Base-by-base conservation (phyloP, 225 moss, liverwort and hornwort genomes). In the Physcomitrium patens region DNA sequence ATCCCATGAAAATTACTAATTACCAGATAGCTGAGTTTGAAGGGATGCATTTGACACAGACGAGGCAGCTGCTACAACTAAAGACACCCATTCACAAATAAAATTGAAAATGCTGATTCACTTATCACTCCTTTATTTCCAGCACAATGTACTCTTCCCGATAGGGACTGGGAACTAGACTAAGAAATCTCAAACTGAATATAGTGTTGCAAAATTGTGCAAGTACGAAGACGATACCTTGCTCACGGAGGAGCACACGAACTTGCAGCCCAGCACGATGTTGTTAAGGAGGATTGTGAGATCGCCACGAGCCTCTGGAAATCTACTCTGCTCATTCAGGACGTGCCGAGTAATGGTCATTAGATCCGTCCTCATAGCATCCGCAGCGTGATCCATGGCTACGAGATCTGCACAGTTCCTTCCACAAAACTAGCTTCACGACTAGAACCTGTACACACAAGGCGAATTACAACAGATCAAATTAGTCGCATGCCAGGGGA, bases 181-280 rank as follows among this genome's bases (percentile, higher is more conserved):
- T 75, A 47, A 42, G 56, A 66, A 60, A 75, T 63, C 61, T 58
- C 16, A 44, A 48, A 53, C 10, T 37, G 31, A 37, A 37, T 4
- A 37, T 37, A 15, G 48, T 3, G 15, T 1, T 49, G 15, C 26
- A 18, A 53, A 44, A 52, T 12, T 56, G 12, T 46, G 11, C 19
- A 28, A 71, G 46, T 41, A 26, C 12, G 53, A 61, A 52, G 45
- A 63, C 55, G 54, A 43, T 24, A 84, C 96, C 97, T 99, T 99
- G 80, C 94, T 99, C 56, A 99, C 97, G 70, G 97, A 95, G 59
- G 97, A 90, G 81, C 97, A 99, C 12, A 99, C 97, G 73, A 86
- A 99, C 80, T 99, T 99, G 97, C 94, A 99, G 75, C 97, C 97
- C 9, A 99, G 90, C 22, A 99, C 94, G 72, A 99, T 99, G 70